Evolutionary conservation across 768 basidiomycete genomes (phyloP), one percentile per base, ranked within the genome.

Genomic region (Porpolomopsis calyptriformis): DNA sequence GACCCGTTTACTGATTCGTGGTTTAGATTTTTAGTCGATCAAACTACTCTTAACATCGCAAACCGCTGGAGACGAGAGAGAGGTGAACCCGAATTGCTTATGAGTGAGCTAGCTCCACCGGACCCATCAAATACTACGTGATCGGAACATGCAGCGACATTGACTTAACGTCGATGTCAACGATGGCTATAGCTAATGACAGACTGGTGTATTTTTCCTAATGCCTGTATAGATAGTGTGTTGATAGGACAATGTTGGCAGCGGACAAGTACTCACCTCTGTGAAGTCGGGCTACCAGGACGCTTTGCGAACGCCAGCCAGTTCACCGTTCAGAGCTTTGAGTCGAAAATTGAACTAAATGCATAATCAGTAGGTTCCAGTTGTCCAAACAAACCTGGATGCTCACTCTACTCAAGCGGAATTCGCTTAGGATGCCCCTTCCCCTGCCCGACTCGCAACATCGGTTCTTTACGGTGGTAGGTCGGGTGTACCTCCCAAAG

Each of bases 41-140:
- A 74, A 27, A 68, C 74, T 2, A 84, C 85, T 0, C 62, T 92
- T 39, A 72, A 60, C 25, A 77, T 82, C 45, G 72, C 78, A 35
- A 96, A 97, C 62, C 76, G 80, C n/a, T 96, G 93, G 93, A 73
- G 92, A 50, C 70, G 76, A 49, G 84, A 88, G 53, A 72, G 89
- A 49, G 89, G 87, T 10, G 85, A 91, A 55, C 62, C 71, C 1
- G 86, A 89, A 54, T 58, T 91, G 18, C 68, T 67, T n/a, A 51
- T 77, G 46, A 60, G 69, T 1, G 80, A 82, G 39, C 74, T 80
- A 36, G 71, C 59, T 6, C 59, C 60, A 47, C 50, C 57, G 9
- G 68, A 66, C 37, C 51, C 64, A 26, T 62, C 64, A 8, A 18
- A 40, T 18, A 19, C 36, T 44, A 31, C 55, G 23, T 48, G 46